Percentiles rank a stretch among this genome's conserved stretches.
Conservation (phyloP, 164 flowering plant genomes). For the Liquidambar formosana region DNA sequence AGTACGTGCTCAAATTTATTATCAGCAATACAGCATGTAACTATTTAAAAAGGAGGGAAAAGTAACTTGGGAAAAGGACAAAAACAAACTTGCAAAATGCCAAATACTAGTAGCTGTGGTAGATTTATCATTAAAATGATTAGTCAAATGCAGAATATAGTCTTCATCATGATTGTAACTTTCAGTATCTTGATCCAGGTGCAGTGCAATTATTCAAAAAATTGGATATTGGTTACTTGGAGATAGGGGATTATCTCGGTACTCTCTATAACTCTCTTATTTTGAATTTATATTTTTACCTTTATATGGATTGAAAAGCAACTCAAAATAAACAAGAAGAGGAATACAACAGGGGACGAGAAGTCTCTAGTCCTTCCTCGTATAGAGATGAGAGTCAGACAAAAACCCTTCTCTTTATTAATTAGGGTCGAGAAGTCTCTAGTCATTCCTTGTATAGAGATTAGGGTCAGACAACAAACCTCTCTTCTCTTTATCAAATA, state of each 20-base stretch:
- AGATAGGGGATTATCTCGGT: constrained; percentile 44
- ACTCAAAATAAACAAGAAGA: too few species aligned
- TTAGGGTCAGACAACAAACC: too few species aligned
- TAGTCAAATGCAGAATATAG: background rate
- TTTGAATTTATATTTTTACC: background rate
- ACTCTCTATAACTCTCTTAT: constrained; percentile 3
- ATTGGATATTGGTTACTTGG: constrained; percentile 32
- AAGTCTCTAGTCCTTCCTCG: too few species aligned
- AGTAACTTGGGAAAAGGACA: background rate
- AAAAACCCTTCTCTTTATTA: too few species aligned
- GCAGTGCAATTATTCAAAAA: constrained; percentile 22
- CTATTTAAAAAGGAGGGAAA: background rate
- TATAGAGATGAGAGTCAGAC: too few species aligned
- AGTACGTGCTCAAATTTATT: background rate
- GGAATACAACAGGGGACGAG: too few species aligned
- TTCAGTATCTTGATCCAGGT: constrained; percentile 24
- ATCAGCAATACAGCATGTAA: background rate
- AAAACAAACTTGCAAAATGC: background rate
- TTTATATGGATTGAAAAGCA: background rate
- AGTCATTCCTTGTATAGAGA: too few species aligned
- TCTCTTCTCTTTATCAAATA: too few species aligned
- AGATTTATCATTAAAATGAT: background rate
- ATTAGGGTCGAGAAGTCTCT: too few species aligned
- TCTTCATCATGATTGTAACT: constrained; percentile 6
- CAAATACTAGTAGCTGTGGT: background rate